Evolutionary conservation across 106 monocot genomes (phyloP).

Genomic region (Agapanthus africanus): DNA sequence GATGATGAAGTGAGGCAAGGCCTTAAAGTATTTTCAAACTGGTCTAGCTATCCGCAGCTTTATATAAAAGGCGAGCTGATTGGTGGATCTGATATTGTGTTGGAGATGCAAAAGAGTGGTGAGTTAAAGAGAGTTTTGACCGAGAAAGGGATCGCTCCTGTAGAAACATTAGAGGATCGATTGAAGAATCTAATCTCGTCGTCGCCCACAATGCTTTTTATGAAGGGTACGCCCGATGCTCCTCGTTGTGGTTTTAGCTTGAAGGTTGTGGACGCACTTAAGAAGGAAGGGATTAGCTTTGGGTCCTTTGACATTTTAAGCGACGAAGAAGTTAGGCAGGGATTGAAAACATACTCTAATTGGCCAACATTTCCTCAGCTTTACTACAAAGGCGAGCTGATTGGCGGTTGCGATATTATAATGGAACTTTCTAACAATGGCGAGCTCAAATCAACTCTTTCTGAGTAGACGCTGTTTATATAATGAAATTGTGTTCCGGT

Average conservation of each 20-base stretch:
- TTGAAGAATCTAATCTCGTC: slow-evolving; percentile 57
- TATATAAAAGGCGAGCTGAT: slow-evolving; percentile 82
- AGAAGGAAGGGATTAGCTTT: slow-evolving; percentile 58
- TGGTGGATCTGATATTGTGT: slow-evolving; percentile 72
- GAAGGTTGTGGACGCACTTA: slow-evolving; percentile 82
- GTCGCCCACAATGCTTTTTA: slow-evolving; percentile 63
- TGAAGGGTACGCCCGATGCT: slow-evolving; percentile 83
- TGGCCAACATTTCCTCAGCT: slow-evolving; percentile 97
- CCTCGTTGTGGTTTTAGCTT: slow-evolving; percentile 86
- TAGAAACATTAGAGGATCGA: slow-evolving; percentile 43
- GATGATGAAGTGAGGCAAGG: slow-evolving; percentile 81
- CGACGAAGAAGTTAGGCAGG: slow-evolving; percentile 92
- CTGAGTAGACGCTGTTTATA: slow-evolving; percentile 22
- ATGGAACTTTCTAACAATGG: slow-evolving; percentile 58
- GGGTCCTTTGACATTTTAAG: slow-evolving; percentile 77
- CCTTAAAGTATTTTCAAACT: slow-evolving; percentile 75
- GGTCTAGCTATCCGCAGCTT: slow-evolving; percentile 89
- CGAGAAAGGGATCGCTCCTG: slow-evolving; percentile 46
- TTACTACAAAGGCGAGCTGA: slow-evolving; percentile 80
- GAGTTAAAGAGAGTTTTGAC: slow-evolving; percentile 48
- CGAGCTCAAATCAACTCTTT: slow-evolving; percentile 75
- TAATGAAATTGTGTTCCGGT: neutral
- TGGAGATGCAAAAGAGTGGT: slow-evolving; percentile 91
- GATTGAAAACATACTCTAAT: slow-evolving; percentile 77
- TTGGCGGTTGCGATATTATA: slow-evolving; percentile 90